These are phyloP conservation scores for Pseudogymnoascus sp. DNA, from an alignment of 2,329 filamentous ascomycete species.

Conservation along the genomic window DNA sequence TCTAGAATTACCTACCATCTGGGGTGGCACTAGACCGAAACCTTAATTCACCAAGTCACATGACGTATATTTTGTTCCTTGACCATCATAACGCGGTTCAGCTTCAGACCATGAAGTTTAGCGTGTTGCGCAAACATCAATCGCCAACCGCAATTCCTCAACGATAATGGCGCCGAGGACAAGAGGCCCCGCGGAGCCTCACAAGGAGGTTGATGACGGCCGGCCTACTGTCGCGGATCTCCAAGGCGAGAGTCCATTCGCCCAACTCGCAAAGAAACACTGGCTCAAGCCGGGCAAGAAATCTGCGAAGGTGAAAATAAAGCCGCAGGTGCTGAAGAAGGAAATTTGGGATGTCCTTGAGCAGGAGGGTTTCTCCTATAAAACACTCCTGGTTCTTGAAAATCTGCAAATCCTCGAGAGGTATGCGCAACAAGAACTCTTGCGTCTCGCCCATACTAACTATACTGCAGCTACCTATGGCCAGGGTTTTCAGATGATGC, in stretches of 20 bases:
- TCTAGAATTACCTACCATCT: slow-evolving; percentile 2
- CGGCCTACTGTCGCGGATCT: slow-evolving; percentile 60
- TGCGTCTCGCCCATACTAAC: slow-evolving; percentile 15
- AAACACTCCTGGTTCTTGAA: slow-evolving; percentile 74
- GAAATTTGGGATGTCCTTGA: slow-evolving; percentile 86
- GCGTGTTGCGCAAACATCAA: slow-evolving; percentile 7
- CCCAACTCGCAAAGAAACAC: slow-evolving; percentile 70
- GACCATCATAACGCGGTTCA: slow-evolving; percentile 8
- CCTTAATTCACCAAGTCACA: slow-evolving; percentile 9
- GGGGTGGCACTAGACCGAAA: slow-evolving; percentile 2
- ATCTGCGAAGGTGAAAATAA: slow-evolving; percentile 61
- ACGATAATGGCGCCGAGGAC: slow-evolving; percentile 26
- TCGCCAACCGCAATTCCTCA: slow-evolving; percentile 6
- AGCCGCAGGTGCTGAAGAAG: slow-evolving; percentile 71
- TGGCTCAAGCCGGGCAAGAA: slow-evolving; percentile 66
- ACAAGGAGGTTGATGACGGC: slow-evolving; percentile 32
- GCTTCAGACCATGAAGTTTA: slow-evolving; percentile 1
- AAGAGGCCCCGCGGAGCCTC: slow-evolving; percentile 20
- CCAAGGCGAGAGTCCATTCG: slow-evolving; percentile 63
- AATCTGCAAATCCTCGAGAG: slow-evolving; percentile 84
- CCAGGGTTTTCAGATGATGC: slow-evolving; percentile 82
- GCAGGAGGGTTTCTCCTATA: slow-evolving; percentile 67
- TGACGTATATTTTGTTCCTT: slow-evolving; percentile 4
- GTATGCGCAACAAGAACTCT: slow-evolving; percentile 35
- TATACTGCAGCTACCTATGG: slow-evolving; percentile 68